Conservation (phyloP, 2,329 filamentous ascomycete genomes). For the Xylariaceae sp. region DNA sequence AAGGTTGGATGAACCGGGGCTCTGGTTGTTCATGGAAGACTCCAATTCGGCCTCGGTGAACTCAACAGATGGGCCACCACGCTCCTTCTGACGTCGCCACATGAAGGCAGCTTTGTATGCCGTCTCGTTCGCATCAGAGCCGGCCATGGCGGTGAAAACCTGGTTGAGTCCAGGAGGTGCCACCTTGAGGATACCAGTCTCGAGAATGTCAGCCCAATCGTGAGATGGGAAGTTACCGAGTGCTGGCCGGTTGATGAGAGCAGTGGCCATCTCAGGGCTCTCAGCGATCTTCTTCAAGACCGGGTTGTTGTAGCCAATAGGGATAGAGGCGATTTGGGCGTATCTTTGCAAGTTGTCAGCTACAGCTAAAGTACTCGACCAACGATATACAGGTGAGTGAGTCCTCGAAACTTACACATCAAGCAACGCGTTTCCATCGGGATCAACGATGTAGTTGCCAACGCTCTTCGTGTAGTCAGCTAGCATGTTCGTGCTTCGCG, state of each 20-base stretch:
- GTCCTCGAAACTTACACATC: conserved; percentile 53
- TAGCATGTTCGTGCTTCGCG: conserved; percentile 78
- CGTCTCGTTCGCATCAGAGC: conserved; percentile 89
- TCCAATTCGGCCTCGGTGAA: conserved; percentile 73
- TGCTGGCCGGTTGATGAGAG: conserved; percentile 82
- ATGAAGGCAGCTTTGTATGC: conserved; percentile 96
- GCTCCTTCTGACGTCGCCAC: conserved; percentile 76
- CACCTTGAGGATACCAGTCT: conserved; percentile 73
- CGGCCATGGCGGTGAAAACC: conserved; percentile 85
- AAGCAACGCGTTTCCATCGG: conserved; percentile 66
- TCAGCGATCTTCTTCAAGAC: conserved; percentile 63
- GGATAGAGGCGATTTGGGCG: conserved; percentile 89
- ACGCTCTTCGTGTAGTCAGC: conserved; percentile 67
- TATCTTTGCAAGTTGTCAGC: conserved; percentile 47
- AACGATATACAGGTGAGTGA: neutral
- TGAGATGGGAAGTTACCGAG: conserved; percentile 85
- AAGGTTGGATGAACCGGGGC: conserved; percentile 69
- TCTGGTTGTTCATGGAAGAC: conserved; percentile 73
- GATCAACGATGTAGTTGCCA: conserved; percentile 76
- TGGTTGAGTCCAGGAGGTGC: conserved; percentile 80
- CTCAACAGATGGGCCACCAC: conserved; percentile 69
- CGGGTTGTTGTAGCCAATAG: conserved; percentile 89
- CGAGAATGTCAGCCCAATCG: conserved; percentile 76
- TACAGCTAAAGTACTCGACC: neutral
- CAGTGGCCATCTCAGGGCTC: conserved; percentile 71